phyloP scores from a whole-genome alignment of 2,329 filamentous ascomycete species.

The Beauveria pseudobassiana region DNA sequence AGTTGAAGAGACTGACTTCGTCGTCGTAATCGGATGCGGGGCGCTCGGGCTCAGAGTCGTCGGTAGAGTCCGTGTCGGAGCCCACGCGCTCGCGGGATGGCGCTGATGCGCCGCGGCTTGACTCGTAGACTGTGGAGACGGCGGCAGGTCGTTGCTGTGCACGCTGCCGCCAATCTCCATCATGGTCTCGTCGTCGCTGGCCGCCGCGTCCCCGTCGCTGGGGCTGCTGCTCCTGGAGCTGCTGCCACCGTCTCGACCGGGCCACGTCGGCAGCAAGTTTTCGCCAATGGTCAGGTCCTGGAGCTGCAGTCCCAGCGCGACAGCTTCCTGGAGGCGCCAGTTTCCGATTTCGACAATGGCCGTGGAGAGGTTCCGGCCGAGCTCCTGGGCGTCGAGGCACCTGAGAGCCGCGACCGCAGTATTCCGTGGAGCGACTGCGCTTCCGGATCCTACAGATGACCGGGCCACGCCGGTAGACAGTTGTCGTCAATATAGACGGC shows the following conservation, averaged over 20 bases:
- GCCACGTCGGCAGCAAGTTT: constrained; percentile 24
- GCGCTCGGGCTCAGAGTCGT: not conserved
- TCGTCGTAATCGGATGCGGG: not conserved
- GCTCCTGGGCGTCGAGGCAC: constrained; percentile 12
- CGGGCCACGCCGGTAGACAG: constrained; percentile 24
- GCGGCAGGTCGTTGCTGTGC: not conserved
- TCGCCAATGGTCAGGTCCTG: constrained; percentile 19
- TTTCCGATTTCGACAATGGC: constrained; percentile 22
- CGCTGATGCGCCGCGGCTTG: not conserved
- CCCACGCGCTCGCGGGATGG: not conserved
- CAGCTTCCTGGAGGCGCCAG: constrained; percentile 19
- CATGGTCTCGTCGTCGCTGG: constrained; percentile 10
- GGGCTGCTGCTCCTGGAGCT: no score
- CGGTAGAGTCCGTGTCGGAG: not conserved
- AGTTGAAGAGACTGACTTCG: constrained; percentile 13
- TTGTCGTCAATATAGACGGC: constrained; percentile 21
- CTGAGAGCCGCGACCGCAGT: constrained; percentile 20
- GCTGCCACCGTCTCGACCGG: not conserved
- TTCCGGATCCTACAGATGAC: constrained; percentile 19
- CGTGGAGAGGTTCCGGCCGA: constrained; percentile 16
- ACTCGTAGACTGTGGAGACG: constrained; percentile 1
- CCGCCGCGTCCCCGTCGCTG: not conserved
- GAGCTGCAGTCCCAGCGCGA: constrained; percentile 15
- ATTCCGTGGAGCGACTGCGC: constrained; percentile 18
- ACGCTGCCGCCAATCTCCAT: not conserved